Percentiles rank a stretch among this genome's conserved stretches.
Conservation (phyloP, 73 alveolate species). For the Tetrahymena malaccensis region DNA sequence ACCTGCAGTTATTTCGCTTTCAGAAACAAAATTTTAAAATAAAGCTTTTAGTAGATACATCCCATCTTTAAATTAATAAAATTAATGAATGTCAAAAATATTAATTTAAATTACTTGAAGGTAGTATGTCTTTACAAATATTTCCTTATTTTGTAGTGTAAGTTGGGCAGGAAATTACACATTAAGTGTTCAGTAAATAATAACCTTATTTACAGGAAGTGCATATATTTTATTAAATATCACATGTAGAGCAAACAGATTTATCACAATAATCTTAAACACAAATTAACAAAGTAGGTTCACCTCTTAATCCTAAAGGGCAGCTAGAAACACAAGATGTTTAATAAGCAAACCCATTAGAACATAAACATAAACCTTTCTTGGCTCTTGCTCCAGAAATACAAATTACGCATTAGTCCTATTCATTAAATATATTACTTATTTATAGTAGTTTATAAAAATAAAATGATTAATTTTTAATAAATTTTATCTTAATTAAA, state of each 20-base stretch:
- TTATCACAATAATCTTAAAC: not conserved
- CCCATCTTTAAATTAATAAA: not conserved
- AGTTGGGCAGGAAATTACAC: not conserved
- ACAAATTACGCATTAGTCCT: not conserved
- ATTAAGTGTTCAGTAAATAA: not conserved
- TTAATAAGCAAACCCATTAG: not conserved
- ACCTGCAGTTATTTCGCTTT: not conserved
- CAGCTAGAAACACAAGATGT: not conserved
- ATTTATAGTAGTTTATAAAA: no score
- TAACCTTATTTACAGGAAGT: not conserved
- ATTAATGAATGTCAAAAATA: not conserved
- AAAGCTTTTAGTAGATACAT: not conserved
- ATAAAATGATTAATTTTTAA: no score
- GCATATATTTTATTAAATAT: not conserved
- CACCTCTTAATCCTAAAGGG: not conserved
- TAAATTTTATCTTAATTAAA: no score
- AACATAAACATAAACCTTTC: not conserved
- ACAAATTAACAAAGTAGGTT: not conserved
- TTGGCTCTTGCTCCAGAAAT: not conserved
- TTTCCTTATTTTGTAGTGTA: not conserved
- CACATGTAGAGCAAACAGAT: not conserved
- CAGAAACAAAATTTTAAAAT: not conserved
- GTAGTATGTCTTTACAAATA: not conserved
- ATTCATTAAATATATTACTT: no score
- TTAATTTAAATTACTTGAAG: not conserved